These are phyloP conservation scores for Cryphonectria radicalis DNA, from an alignment of 2,329 filamentous ascomycete species.

Conservation along the genomic window DNA sequence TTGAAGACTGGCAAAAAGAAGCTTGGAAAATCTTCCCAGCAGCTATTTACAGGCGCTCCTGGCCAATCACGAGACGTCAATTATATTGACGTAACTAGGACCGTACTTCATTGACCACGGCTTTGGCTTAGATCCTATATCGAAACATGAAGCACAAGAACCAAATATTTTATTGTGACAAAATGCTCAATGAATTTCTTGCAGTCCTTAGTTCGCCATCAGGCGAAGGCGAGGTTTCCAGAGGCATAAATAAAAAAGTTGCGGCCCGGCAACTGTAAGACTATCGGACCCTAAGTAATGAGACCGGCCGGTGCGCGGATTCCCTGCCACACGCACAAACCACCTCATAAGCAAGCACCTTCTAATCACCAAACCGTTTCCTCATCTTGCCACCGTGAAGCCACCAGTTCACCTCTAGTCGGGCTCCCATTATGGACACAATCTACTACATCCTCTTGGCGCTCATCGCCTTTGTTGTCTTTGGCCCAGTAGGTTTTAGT, in stretches of 20 bases:
- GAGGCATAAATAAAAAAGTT: background rate
- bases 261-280: background rate
- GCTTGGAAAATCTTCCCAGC: slow-evolving; percentile 16
- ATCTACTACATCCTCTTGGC: slow-evolving; percentile 24
- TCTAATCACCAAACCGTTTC: background rate
- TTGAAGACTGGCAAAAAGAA: slow-evolving; percentile 17
- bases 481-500: slow-evolving; percentile 25
- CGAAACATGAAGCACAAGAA: background rate
- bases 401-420: background rate
- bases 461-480: slow-evolving; percentile 18
- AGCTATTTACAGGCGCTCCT: slow-evolving; percentile 13
- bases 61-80: background rate
- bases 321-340: background rate
- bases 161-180: background rate
- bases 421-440: slow-evolving; percentile 20
- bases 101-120: background rate
- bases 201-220: background rate
- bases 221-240: background rate
- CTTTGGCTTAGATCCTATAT: background rate
- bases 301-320: background rate
- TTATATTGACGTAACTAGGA: slow-evolving; percentile 3
- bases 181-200: background rate
- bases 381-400: background rate
- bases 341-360: background rate
- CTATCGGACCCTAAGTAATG: background rate